Evolutionary conservation across 1,284 basidiomycete genomes (phyloP), one percentile per base, ranked within the genome.

Genomic region (Rhodotorula glutinis): DNA sequence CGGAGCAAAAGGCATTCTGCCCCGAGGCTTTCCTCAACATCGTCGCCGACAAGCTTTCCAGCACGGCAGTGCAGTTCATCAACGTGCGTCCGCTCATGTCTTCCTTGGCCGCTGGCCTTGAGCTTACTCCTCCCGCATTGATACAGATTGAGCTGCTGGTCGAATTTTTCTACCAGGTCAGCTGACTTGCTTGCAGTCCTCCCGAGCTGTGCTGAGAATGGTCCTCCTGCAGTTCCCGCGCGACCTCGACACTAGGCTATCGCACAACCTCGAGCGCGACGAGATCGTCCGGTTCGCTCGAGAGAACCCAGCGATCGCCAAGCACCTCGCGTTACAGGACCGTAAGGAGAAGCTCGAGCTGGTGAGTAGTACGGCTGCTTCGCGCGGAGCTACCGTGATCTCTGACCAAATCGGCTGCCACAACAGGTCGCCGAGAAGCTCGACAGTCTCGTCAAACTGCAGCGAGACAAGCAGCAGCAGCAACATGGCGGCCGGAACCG

Each of bases 341-440:
- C 84, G 93, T 44, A 98, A 98, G 77, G 93, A 98, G 77, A 98
- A 97, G 80, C 83, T 98, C n/a, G 93, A 97, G 78, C 88, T 94
- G 83, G 92, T 90, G 70, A 73, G 79, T 75, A 44, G 49, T 4
- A 49, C n/a, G 46, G 19, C 8, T 2, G 3, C 17, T 14, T 29
- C 16, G n/a, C 14, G 14, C 17, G 21, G n/a, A n/a, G 8, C 4
- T 13, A 11, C 13, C 16, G 27, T 21, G 27, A 4, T 44, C 21
- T 8, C 56, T 13, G 25, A 27, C 21, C 3, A n/a, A 23, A 9
- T 7, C 4, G 19, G 5, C 2, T 43, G 40, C 46, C 9, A 25
- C 29, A 7, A 1, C 54, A 74, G 74, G 77, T 79, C 29, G 77
- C 78, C 67, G 75, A 76, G 5, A 79, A 78, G 59, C 73, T 80